Evolutionary conservation across 495 filamentous ascomycete genomes (phyloP), one percentile per base, ranked within the genome.

Genomic region (Podospora sp.): DNA sequence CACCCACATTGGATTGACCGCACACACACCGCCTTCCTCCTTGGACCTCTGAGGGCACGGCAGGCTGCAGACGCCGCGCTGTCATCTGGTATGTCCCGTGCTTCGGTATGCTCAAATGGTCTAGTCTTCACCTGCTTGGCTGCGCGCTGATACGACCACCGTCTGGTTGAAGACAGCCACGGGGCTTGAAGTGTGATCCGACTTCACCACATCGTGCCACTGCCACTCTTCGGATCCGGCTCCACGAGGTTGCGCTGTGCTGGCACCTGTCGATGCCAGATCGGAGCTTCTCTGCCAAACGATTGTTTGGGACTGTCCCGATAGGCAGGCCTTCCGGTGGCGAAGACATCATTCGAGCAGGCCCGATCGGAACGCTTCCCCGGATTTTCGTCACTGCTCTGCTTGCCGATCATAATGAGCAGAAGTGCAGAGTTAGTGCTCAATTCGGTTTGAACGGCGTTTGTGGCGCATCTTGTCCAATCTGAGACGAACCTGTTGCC

Each of bases 61-160:
- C 29, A 33, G 29, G 29, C 11, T 46, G 40, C 40, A 46, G 40
- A 12, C 40, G 40, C 40, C 40, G 40, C 11, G 12, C 14, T 35
- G 59, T 62, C 59, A 62, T 40, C 16, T 12, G 59, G 36, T 35
- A 36, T 18, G 18, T n/a, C 59, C 24, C 24, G 35, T 25, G 6
- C 52, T 22, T 62, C 59, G 59, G 59, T 62, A 62, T 62, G n/a
- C 59, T 60, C 59, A 62, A 40, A 20, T 29, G 59, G 59, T 4
- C 35, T 62, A 62, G 59, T 35, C 52, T 22, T 62, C 36, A 18
- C 33, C 36, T 40, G 29, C 59, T 62, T 20, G 36, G 16, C 20
- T 55, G 52, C 20, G n/a, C 7, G 7, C 22, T 26, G 52, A 55
- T 22, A 55, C 52, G 14, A 55, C n/a, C 20, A 26, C 6, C n/a